Evolutionary conservation across 495 filamentous ascomycete genomes (phyloP).

Genomic region (Talaromyces liani): DNA sequence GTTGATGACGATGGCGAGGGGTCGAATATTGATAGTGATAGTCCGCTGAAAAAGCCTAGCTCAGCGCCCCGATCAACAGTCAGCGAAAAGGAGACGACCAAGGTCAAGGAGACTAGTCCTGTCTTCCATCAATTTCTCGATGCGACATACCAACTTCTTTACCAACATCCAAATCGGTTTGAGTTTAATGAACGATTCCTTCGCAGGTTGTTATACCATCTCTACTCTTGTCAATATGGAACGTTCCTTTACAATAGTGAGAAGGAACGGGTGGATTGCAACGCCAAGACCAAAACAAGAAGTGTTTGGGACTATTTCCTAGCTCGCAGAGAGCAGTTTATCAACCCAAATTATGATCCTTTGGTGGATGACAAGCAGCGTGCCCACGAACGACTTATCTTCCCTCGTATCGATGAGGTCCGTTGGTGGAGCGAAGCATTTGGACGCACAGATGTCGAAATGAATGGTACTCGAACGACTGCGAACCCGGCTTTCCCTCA

Average conservation of each 20-base stretch:
- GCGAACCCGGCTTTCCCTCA: slow-evolving; percentile 9
- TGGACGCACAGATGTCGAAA: slow-evolving; percentile 77
- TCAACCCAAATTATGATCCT: slow-evolving; percentile 71
- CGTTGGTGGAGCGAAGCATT: slow-evolving; percentile 93
- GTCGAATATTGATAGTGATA: slow-evolving; percentile 45
- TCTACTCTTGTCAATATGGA: slow-evolving; percentile 94
- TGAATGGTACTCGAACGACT: slow-evolving; percentile 61
- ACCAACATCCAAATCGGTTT: slow-evolving; percentile 84
- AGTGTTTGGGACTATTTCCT: slow-evolving; percentile 97
- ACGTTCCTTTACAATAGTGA: slow-evolving; percentile 96
- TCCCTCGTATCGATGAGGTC: slow-evolving; percentile 60
- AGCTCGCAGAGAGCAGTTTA: slow-evolving; percentile 66
- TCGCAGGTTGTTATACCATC: slow-evolving; percentile 82
- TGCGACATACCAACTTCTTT: slow-evolving; percentile 81
- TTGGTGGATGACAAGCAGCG: slow-evolving; percentile 68
- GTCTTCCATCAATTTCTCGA: slow-evolving; percentile 99
- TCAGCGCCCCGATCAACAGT: slow-evolving; percentile 27
- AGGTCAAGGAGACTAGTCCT: slow-evolving; percentile 82
- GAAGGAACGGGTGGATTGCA: slow-evolving; percentile 72
- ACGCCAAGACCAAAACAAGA: slow-evolving; percentile 63
- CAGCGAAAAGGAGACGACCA: slow-evolving; percentile 50
- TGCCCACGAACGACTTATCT: slow-evolving; percentile 74
- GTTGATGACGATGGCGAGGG: slow-evolving; percentile 55
- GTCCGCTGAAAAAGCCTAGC: slow-evolving; percentile 35
- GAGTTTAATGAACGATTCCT: slow-evolving; percentile 97